These are phyloP conservation scores for Hylodesmum podocarpum DNA, from an alignment of 306 rosid genomes.

Conservation along the genomic window DNA sequence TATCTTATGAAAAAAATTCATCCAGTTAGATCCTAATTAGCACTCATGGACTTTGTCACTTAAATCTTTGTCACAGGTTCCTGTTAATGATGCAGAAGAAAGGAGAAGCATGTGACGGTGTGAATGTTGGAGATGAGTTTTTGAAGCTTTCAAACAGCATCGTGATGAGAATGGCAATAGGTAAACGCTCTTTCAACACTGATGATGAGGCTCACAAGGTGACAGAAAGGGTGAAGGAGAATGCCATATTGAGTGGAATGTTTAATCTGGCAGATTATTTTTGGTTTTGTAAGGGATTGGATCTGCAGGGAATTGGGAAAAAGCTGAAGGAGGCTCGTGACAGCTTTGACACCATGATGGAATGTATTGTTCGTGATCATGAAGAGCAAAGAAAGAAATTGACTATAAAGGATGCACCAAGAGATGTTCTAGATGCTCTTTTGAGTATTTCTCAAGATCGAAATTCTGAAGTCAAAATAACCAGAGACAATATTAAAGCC, in stretches of 20 bases:
- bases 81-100: not conserved
- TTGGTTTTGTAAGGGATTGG: slow-evolving; percentile 51
- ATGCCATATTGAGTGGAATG: slow-evolving; percentile 30
- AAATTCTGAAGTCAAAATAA: slow-evolving; percentile 39
- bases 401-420: not conserved
- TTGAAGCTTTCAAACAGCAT: slow-evolving; percentile 40
- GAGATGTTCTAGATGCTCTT: slow-evolving; percentile 28
- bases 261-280: slow-evolving; percentile 44
- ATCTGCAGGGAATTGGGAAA: slow-evolving; percentile 52
- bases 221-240: slow-evolving; percentile 35
- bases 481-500: slow-evolving; percentile 58
- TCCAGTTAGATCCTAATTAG: too few relatives aligned
- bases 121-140: slow-evolving; percentile 46
- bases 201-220: slow-evolving; percentile 47
- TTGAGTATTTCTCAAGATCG: slow-evolving; percentile 44
- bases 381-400: slow-evolving; percentile 38
- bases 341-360: slow-evolving; percentile 47
- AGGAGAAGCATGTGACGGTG: slow-evolving; percentile 1
- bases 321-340: slow-evolving; percentile 44
- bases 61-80: not conserved
- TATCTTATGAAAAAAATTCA: too few relatives aligned
- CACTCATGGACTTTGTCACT: too few relatives aligned
- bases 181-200: slow-evolving; percentile 34
- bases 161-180: slow-evolving; percentile 48
- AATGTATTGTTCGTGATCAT: slow-evolving; percentile 46